Conservation (phyloP, 768 basidiomycete species). For the Jaapia argillacea region DNA sequence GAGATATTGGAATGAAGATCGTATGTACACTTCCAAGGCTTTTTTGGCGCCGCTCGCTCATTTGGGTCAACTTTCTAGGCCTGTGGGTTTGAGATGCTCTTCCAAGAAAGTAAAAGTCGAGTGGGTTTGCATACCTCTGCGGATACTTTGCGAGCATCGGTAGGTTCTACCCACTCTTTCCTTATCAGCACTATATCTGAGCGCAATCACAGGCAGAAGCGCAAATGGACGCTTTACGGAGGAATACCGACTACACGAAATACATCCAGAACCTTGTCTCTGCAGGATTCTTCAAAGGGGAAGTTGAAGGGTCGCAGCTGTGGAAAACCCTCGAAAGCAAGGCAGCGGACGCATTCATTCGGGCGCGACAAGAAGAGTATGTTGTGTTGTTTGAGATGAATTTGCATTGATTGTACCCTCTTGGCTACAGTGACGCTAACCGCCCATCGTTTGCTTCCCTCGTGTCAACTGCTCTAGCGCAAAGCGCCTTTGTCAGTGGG, state of each 20-base stretch:
- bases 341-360: slow-evolving; percentile 59
- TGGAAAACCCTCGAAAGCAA: slow-evolving; percentile 70
- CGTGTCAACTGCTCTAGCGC: slow-evolving; percentile 54
- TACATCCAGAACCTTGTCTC: slow-evolving; percentile 61
- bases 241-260: slow-evolving; percentile 54
- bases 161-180: slow-evolving; percentile 20
- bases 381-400: no score
- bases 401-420: no score
- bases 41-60: not conserved
- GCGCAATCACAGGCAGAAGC: slow-evolving; percentile 40
- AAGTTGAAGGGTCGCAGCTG: slow-evolving; percentile 63
- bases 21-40: slow-evolving; percentile 41
- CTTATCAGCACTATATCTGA: slow-evolving; percentile 16
- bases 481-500: slow-evolving; percentile 20
- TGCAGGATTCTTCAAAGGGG: slow-evolving; percentile 69
- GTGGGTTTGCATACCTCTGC: slow-evolving; percentile 26
- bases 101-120: slow-evolving; percentile 69
- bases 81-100: slow-evolving; percentile 96
- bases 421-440: slow-evolving; percentile 40
- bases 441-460: slow-evolving; percentile 69
- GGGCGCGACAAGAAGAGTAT: slow-evolving; percentile 56
- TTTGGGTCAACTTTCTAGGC: no score
- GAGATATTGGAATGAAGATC: slow-evolving; percentile 89
- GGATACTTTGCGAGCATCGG: slow-evolving; percentile 35
- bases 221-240: slow-evolving; percentile 54